These are phyloP conservation scores for Capronia americana DNA, from an alignment of 2,329 filamentous ascomycete species.

Conservation along the genomic window DNA sequence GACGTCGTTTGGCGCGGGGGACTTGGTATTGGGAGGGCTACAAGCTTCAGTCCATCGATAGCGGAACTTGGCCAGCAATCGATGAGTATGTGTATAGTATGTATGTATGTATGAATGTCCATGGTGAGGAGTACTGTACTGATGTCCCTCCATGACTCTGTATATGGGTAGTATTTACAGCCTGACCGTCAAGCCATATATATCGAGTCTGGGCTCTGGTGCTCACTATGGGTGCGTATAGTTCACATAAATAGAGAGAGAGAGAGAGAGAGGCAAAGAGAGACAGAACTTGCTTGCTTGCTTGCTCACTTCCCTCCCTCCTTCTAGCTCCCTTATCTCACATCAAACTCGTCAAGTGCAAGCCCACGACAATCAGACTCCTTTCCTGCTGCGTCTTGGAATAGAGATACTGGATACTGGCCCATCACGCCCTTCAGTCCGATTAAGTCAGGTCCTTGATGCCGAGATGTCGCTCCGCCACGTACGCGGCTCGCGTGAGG, in stretches of 20 bases:
- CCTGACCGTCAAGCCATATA: too few species aligned
- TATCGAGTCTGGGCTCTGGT: too few species aligned
- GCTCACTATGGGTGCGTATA: too few species aligned
- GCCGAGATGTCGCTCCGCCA: conserved; percentile 18
- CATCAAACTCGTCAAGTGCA: conserved; percentile 16
- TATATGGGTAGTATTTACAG: too few species aligned
- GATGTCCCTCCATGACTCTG: too few species aligned
- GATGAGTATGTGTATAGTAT: too few species aligned
- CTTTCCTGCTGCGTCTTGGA: conserved; percentile 25
- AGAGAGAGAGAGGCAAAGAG: too few species aligned
- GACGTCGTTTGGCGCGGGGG: not conserved
- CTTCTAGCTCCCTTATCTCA: not conserved
- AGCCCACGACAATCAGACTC: conserved; percentile 13
- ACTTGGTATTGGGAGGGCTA: not conserved
- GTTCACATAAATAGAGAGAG: too few species aligned
- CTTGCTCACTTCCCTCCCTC: not conserved
- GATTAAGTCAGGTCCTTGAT: conserved; percentile 12
- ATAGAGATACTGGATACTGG: conserved; percentile 20
- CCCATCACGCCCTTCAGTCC: conserved; percentile 23
- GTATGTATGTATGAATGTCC: too few species aligned
- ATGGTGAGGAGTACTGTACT: too few species aligned
- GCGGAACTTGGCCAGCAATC: not conserved
- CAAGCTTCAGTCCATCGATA: too few species aligned
- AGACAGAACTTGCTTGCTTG: too few species aligned
- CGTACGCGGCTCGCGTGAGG: conserved; percentile 19